phyloP scores from a whole-genome alignment of 176 grass and related monocot genomes.

The Saccharum officinarum region DNA sequence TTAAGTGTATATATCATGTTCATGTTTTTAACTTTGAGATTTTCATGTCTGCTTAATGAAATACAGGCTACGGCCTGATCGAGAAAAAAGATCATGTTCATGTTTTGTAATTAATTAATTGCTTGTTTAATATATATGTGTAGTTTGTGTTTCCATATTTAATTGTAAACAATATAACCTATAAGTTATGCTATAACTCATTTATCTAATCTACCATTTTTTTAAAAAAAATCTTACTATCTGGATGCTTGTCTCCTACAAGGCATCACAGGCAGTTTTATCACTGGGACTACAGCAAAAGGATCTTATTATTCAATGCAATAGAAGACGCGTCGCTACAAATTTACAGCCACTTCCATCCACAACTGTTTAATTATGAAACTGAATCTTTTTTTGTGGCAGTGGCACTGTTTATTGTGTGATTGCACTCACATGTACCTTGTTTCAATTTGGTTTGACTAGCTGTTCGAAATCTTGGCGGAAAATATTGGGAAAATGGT shows the following conservation, averaged over 20 bases:
- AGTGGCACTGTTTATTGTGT: neutral
- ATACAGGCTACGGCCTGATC: too few relatives aligned
- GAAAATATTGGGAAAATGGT: neutral
- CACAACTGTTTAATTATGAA: neutral
- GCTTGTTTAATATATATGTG: neutral
- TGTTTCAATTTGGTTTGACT: neutral
- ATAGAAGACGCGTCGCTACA: neutral
- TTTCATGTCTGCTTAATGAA: too few relatives aligned
- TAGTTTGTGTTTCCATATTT: neutral
- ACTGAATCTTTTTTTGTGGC: neutral
- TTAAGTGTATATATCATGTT: too few relatives aligned
- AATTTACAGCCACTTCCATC: slow-evolving; percentile 12
- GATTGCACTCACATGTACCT: neutral
- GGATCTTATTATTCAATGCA: slow-evolving; percentile 15
- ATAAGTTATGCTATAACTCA: neutral
- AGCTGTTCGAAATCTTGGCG: neutral
- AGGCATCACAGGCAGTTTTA: neutral
- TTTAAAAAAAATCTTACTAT: neutral
- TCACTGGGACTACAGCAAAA: neutral
- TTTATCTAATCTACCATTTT: neutral
- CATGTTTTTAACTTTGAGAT: too few relatives aligned
- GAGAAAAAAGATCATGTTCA: neutral
- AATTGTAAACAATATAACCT: neutral
- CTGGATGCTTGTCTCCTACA: slow-evolving; percentile 2
- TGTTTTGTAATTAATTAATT: neutral